These are phyloP conservation scores for Friedmanniomyces simplex DNA, from an alignment of 495 filamentous ascomycete genomes.

Conservation along the genomic window DNA sequence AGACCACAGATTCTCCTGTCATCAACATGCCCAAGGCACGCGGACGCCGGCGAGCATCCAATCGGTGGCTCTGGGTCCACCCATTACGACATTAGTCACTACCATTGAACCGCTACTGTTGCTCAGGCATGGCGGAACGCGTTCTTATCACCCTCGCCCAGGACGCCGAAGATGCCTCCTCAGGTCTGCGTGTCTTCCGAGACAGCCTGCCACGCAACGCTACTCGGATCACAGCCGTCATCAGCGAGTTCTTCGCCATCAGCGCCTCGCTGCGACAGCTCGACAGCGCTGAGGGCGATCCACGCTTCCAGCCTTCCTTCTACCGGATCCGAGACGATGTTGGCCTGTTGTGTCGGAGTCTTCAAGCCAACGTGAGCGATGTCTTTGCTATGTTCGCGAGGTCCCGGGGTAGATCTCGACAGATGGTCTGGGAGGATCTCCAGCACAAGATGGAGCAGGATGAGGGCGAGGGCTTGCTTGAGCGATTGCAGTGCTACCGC, in stretches of 20 bases:
- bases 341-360: constrained; percentile 35
- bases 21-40: neutral
- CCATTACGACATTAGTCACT: neutral
- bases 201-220: constrained; percentile 41
- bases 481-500: constrained; percentile 46
- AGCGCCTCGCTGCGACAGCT: constrained; percentile 41
- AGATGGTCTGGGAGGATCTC: constrained; percentile 45
- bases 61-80: neutral
- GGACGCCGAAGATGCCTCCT: constrained; percentile 44
- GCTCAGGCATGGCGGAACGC: constrained; percentile 32
- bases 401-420: constrained; percentile 36
- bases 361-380: constrained; percentile 45
- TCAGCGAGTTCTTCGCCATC: constrained; percentile 46
- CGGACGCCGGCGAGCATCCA: neutral
- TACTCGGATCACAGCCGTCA: constrained; percentile 45
- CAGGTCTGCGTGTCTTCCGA: constrained; percentile 42
- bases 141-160: constrained; percentile 39
- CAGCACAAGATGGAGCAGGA: constrained; percentile 40
- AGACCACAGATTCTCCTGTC: neutral
- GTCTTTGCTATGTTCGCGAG: constrained; percentile 42
- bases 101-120: neutral
- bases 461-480: constrained; percentile 38
- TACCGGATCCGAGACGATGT: constrained; percentile 36
- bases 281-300: constrained; percentile 27
- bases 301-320: neutral